Base-by-base conservation (phyloP, 2,329 filamentous ascomycete genomes). In the Periglandula ipomoeae region DNA sequence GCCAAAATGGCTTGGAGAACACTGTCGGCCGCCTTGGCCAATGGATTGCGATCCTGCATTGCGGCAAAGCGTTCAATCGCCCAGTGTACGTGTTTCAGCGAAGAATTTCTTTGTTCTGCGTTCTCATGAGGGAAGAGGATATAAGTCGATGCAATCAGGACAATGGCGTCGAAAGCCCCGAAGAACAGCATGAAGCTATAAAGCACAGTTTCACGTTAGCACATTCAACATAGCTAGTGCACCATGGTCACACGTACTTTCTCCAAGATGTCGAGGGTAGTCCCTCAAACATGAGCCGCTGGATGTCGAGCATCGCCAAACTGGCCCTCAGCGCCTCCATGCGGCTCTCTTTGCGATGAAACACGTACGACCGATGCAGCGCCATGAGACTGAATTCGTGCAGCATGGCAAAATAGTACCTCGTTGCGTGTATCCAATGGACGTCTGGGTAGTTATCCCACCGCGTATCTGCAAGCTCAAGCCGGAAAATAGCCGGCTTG, bases 91-190 rank as follows among this genome's bases (percentile, higher is more conserved):
- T 82, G 77, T 56, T 78, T 75, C 8, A 75, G 60, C 0, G 74
- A 71, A 22, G 65, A 65, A 4, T 69, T 63, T 0, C 75, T 58
- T 23, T 75, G 61, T 23, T 76, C 73, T 2, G 63, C 58, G 48
- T 80, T 73, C 55, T 82, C 78, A 20, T 65, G 67, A 1, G 79
- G 79, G 52, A 81, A 81, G 8, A 83, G 59, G 30, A 83, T 81
- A 58, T 77, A 81, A 27, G 82, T 75, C 17, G 77, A 74, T 0
- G 79, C 75, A 47, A 82, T 69, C 48, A 83, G 68, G 15, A 83
- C 76, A 19, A 82, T 74, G 13, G 80, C 79, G 55, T 84, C 80
- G 51, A 84, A 83, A 6, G 77, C 82, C 46, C 77, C 78, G 46
- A 81, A 81, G 59, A 82, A 82, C 3, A 83, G 66, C 15, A 73